phyloP scores from a whole-genome alignment of 805 yeast genomes.

The Metschnikowia gelsemii region DNA sequence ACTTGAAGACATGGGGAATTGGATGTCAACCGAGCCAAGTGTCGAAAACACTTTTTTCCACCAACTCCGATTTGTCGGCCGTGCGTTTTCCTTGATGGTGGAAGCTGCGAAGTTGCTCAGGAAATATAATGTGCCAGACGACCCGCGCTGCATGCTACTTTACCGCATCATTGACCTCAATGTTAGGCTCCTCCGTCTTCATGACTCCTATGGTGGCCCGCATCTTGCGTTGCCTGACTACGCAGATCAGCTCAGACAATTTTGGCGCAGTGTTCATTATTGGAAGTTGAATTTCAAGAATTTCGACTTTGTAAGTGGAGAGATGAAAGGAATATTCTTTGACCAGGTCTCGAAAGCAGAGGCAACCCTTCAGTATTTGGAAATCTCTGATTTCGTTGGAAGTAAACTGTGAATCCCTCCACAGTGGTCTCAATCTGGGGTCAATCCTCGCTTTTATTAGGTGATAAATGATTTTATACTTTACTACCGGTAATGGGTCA shows the following conservation, averaged over 20 bases:
- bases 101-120: no score
- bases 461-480: no score
- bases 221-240: background rate
- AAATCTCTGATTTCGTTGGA: no score
- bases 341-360: background rate
- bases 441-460: no score
- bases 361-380: background rate
- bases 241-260: background rate
- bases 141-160: conserved; percentile 2
- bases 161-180: conserved; percentile 5
- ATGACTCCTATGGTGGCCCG: conserved; percentile 6
- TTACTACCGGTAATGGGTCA: no score
- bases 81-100: no score
- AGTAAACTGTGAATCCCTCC: no score
- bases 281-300: background rate
- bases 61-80: no score
- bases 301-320: background rate
- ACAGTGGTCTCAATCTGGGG: no score
- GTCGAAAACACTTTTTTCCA: no score
- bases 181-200: conserved; percentile 3
- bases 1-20: no score
- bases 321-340: background rate
- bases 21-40: no score
- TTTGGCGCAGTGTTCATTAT: background rate
- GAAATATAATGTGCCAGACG: background rate